Conservation (phyloP, 1,284 basidiomycete species). For the Cystobasidium slooffiae region DNA sequence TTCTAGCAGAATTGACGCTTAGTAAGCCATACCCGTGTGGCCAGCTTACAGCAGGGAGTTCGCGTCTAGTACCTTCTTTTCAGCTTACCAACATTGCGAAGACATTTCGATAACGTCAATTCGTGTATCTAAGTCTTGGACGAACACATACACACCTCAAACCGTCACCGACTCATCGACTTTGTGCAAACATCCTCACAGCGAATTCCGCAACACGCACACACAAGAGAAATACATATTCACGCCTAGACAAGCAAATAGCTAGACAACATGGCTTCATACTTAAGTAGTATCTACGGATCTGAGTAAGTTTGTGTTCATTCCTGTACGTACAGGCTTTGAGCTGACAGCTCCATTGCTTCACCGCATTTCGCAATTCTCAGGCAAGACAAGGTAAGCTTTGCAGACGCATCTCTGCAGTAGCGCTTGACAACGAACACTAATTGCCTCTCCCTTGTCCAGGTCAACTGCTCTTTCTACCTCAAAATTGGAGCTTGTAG, state of each 20-base stretch:
- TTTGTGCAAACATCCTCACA: not conserved
- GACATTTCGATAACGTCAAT: not conserved
- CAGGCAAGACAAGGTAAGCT: slow-evolving; percentile 53
- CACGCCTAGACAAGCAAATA: not conserved
- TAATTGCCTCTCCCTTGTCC: not conserved
- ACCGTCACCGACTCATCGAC: not conserved
- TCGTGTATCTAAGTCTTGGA: not conserved
- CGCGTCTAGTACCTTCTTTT: not conserved
- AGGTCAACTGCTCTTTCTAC: slow-evolving; percentile 53
- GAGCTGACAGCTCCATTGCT: not conserved
- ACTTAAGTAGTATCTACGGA: slow-evolving; percentile 48
- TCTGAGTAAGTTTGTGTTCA: slow-evolving; percentile 45
- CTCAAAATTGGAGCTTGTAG: slow-evolving; percentile 87
- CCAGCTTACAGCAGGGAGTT: not conserved
- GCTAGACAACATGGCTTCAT: slow-evolving; percentile 20
- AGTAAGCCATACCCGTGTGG: slow-evolving; percentile 10
- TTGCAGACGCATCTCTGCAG: not conserved
- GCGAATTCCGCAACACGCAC: not conserved
- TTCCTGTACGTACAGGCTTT: not conserved
- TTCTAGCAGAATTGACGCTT: not conserved
- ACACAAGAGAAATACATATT: not conserved
- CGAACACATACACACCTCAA: not conserved
- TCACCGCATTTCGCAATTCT: not conserved
- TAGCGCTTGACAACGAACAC: not conserved
- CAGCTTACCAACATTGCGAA: slow-evolving; percentile 3